Conservation (phyloP, 768 basidiomycete species). For the Sistotremastrum niveocremeum region DNA sequence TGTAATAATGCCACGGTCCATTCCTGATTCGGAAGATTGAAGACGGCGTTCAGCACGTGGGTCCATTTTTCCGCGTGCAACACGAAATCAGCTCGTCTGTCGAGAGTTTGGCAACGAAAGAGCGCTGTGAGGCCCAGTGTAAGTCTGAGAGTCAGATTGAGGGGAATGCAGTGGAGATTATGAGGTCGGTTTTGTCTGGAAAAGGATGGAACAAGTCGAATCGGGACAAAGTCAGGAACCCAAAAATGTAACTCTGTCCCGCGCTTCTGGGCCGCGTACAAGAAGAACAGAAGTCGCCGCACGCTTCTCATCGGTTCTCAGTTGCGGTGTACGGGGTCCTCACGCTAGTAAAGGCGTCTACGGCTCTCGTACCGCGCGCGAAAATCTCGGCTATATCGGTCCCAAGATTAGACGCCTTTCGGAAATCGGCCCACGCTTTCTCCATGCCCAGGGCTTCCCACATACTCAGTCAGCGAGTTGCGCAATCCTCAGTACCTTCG, state of each 20-base stretch:
- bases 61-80: no score
- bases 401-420: constrained; percentile 19
- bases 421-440: constrained; percentile 29
- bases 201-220: background rate
- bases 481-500: constrained; percentile 10
- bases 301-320: constrained; percentile 10
- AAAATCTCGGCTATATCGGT: no score
- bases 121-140: background rate
- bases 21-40: no score
- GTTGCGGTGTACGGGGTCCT: no score
- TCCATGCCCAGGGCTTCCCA: constrained; percentile 10
- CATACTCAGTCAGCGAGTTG: no score
- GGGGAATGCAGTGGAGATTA: background rate
- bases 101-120: no score
- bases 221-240: background rate
- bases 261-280: constrained; percentile 15
- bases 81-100: no score
- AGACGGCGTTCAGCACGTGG: no score
- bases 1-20: no score
- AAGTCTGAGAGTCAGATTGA: background rate
- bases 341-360: no score
- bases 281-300: constrained; percentile 43
- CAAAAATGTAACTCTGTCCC: background rate
- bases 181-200: background rate
- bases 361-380: no score